Evolutionary conservation across 2,329 filamentous ascomycete species (phyloP), one percentile per base, ranked within the genome.

Genomic region (Aspergillus phoenicis): DNA sequence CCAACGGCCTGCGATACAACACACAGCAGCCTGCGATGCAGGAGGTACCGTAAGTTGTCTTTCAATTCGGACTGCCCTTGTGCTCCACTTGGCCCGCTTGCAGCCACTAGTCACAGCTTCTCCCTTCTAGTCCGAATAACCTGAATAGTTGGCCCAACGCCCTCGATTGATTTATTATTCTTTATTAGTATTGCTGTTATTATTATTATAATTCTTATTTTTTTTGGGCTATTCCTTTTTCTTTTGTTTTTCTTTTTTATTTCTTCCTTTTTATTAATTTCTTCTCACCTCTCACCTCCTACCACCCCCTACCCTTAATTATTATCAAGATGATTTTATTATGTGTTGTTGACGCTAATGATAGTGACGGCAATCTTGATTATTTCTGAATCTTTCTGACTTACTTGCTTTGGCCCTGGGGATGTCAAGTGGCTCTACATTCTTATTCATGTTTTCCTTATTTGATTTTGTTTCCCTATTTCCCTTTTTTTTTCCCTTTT

Each of bases 11-110:
- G 77, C 80, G 82, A 77, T 85, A 82, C 78, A 78, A 79, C 71
- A 69, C 81, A 75, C 79, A 79, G 73, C 81, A 81, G 76, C 76
- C 81, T 80, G 73, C 76, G 67, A 74, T 78, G 74, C 77, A 81
- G 68, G 82, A 85, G 74, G 75, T 79, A 75, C 80, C 78, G 84
- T 86, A 83, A 81, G 84, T 85, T 71, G 63, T 71, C 77, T 81
- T 81, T 73, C 57, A 72, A 75, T 77, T 66, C 60, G 59, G 70
- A 71, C 71, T 71, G 63, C 63, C 63, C 66, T 74, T 66, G 64
- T 68, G 57, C 70, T 73, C 70, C 69, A 72, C 68, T 70, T 64
- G 61, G 61, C 61, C 64, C 67, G 63, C 68, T 70, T 68, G 70
- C 65, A 67, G 63, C 63, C 64, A 72, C 70, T 75, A 69, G 70